phyloP scores from a whole-genome alignment of 345 rosid genomes.

The Eucalyptus guilfoylei region DNA sequence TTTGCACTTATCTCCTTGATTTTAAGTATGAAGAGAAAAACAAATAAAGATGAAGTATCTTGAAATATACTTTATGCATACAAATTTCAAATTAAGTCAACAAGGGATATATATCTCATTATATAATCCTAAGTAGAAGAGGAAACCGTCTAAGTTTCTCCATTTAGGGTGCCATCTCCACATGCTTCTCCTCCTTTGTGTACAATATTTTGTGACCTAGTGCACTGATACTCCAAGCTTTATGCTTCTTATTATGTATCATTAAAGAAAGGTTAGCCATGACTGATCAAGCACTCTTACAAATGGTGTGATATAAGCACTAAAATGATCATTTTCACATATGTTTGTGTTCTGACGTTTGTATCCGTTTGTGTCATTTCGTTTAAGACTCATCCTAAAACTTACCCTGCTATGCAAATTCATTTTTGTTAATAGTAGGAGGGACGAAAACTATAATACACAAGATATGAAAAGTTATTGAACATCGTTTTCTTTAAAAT shows the following conservation, averaged over 20 bases:
- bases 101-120: neutral
- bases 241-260: neutral
- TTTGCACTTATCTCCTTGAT: neutral
- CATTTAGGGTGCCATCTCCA: neutral
- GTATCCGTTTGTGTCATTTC: neutral
- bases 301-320: neutral
- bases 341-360: neutral
- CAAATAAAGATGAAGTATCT: neutral
- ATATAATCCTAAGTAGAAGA: neutral
- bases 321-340: neutral
- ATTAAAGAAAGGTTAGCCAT: neutral
- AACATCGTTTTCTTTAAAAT: too few species aligned
- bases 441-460: too few species aligned
- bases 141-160: neutral
- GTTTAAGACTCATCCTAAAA: neutral
- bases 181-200: neutral
- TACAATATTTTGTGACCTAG: too few species aligned
- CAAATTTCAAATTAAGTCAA: neutral
- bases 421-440: too few species aligned
- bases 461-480: neutral
- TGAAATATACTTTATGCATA: neutral
- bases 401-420: neutral
- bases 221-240: neutral
- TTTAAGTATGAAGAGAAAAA: neutral
- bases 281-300: neutral